A percentile compares a stretch with the other conserved stretches of the same genome.
These are phyloP conservation scores for Fremontodendron californicum DNA, from an alignment of 345 rosid genomes.

Conservation along the genomic window DNA sequence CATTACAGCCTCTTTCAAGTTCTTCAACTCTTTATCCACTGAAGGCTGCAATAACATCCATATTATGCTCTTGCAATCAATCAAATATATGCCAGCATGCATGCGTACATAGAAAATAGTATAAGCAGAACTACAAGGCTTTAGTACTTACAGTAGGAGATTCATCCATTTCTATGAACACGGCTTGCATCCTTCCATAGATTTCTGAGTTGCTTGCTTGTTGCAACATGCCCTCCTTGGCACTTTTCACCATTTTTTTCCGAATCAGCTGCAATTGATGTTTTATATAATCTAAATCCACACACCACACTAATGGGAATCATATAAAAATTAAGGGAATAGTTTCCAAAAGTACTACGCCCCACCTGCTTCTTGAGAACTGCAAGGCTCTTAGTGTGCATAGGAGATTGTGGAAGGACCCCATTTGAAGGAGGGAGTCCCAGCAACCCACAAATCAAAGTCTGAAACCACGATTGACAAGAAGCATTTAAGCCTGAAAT, in stretches of 20 bases:
- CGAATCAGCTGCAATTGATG: constrained; percentile 42
- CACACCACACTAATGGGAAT: background rate
- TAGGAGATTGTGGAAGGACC: constrained; percentile 86
- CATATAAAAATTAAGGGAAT: constrained; percentile 4
- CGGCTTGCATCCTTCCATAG: constrained; percentile 76
- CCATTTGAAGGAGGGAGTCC: constrained; percentile 93
- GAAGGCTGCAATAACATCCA: constrained; percentile 37
- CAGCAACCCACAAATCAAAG: constrained; percentile 72
- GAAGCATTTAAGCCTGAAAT: background rate
- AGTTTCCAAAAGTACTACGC: background rate
- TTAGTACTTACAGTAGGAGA: constrained; percentile 41
- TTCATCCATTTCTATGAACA: constrained; percentile 62
- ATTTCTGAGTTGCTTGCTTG: constrained; percentile 62
- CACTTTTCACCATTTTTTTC: constrained; percentile 72
- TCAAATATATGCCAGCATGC: background rate
- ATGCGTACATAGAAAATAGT: background rate
- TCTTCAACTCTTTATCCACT: constrained; percentile 57
- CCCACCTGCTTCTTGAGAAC: constrained; percentile 65
- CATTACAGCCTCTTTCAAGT: constrained; percentile 73
- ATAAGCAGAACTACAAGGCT: background rate
- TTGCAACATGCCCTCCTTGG: constrained; percentile 61
- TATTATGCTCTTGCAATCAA: constrained; percentile 11
- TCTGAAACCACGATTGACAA: constrained; percentile 36
- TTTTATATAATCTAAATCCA: background rate
- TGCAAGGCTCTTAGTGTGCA: constrained; percentile 87